Base-by-base conservation (phyloP, 495 filamentous ascomycete genomes). In the Xylaria bambusicola region DNA sequence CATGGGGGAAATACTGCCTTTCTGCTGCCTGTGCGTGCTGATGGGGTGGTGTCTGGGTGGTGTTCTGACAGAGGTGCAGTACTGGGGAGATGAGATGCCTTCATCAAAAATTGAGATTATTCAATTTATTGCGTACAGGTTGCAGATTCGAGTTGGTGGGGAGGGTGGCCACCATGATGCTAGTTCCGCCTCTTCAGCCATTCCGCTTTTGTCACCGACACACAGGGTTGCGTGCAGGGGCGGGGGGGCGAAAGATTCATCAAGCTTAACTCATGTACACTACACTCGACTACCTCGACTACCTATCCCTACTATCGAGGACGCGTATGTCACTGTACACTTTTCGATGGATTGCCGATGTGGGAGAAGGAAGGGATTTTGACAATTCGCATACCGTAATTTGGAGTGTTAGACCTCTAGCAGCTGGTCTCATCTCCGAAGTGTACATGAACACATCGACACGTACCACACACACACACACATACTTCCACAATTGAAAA, bases 111-210 rank as follows among this genome's bases (percentile, higher is more conserved):
- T 44, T 54, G 53, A 56, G 41, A 38, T 56, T 56, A 56, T 47
- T 48, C 41, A 48, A 44, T 44, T 47, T 56, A 56, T 56, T 56
- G 42, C 53, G 42, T 56, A 42, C 53, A 56, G 53, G 24, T 47
- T 23, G 41, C 42, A 56, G 47, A 56, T 56, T 56, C 53, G 31
- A 36, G 8, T 17, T 24, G 26, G 53, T 56, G 53, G 53, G 13
- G 41, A 35, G 8, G 36, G 13, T 26, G 33, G 18, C 10, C 44
- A 48, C 29, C 29, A 17, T 51, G 36, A 26, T 56, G 29, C 47
- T 47, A 27, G 31, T 56, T 56, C 53, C 53, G 42, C 13, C 13
- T 18, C 53, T 40, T 35, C 27, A 27, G 31, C 41, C 18, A 56
- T 46, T 44, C 52, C 52, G 23, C 52, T 55, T 55, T 45, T 1